Conservation (phyloP, 2,329 filamentous ascomycete species). For the Aspergillus novofumigatus region DNA sequence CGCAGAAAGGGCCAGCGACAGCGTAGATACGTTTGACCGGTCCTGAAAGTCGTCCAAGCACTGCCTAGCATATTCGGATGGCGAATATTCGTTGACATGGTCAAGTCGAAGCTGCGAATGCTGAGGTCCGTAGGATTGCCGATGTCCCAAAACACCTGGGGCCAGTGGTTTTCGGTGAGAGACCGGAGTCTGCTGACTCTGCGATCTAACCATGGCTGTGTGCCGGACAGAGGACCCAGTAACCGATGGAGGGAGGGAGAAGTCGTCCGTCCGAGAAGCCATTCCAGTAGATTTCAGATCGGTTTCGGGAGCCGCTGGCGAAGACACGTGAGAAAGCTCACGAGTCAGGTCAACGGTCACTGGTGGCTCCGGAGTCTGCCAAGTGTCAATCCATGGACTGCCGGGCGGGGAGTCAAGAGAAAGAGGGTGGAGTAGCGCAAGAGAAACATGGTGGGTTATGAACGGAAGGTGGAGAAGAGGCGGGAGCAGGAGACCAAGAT, state of each 20-base stretch:
- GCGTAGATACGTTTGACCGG: slow-evolving; percentile 18
- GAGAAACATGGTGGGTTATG: slow-evolving; percentile 22
- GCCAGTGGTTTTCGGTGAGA: slow-evolving; percentile 25
- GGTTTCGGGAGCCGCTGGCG: slow-evolving; percentile 22
- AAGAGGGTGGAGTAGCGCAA: slow-evolving; percentile 16
- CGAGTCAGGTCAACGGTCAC: slow-evolving; percentile 29
- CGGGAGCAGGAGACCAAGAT: slow-evolving; percentile 37
- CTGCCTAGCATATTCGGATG: slow-evolving; percentile 39
- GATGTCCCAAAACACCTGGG: slow-evolving; percentile 24
- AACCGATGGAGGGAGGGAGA: slow-evolving; percentile 17
- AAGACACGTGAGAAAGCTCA: slow-evolving; percentile 27
- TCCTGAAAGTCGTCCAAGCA: slow-evolving; percentile 29
- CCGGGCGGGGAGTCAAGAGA: slow-evolving; percentile 22
- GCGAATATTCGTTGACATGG: slow-evolving; percentile 40
- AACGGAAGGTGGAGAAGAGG: slow-evolving; percentile 20
- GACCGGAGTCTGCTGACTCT: slow-evolving; percentile 35
- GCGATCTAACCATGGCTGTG: slow-evolving; percentile 36
- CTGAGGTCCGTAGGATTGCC: slow-evolving; percentile 29
- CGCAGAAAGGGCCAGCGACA: slow-evolving; percentile 22
- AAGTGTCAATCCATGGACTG: slow-evolving; percentile 39
- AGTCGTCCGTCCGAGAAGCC: slow-evolving; percentile 24
- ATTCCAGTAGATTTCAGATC: slow-evolving; percentile 22
- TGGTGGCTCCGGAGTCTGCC: slow-evolving; percentile 38
- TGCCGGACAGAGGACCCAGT: slow-evolving; percentile 27
- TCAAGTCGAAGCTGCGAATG: slow-evolving; percentile 26